Evolutionary conservation across 495 filamentous ascomycete species (phyloP).

Genomic region (Xylaria sp.): DNA sequence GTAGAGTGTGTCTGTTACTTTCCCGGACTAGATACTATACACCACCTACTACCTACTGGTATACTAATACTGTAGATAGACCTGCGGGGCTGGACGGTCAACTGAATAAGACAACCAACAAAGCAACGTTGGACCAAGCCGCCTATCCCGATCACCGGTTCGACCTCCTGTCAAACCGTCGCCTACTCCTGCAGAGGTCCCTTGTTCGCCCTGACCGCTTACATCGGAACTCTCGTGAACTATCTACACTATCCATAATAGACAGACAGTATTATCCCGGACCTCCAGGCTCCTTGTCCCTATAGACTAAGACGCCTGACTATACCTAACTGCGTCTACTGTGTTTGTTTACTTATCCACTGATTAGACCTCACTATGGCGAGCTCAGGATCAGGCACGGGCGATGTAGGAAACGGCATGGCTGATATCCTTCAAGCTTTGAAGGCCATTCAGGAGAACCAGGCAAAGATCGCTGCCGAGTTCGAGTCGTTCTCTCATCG

Average conservation of each 20-base stretch:
- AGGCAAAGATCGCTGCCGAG: constrained; percentile 63
- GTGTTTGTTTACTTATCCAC: constrained; percentile 14
- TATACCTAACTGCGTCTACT: constrained; percentile 2
- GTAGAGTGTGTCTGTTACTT: background rate
- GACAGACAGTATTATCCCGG: background rate
- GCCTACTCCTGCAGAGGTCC: background rate
- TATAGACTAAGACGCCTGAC: background rate
- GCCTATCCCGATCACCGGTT: constrained; percentile 11
- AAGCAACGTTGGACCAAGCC: constrained; percentile 21
- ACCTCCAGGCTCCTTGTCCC: background rate
- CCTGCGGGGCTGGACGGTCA: too few relatives aligned
- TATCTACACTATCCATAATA: background rate
- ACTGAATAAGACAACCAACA: constrained; percentile 9
- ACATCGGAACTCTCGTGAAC: constrained; percentile 2
- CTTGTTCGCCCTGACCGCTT: background rate
- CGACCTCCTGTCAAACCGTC: constrained; percentile 7
- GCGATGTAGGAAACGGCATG: constrained; percentile 40
- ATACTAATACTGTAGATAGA: background rate
- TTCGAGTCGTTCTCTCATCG: constrained; percentile 72
- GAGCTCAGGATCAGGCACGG: constrained; percentile 32
- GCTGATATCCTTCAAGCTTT: constrained; percentile 61
- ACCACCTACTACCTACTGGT: too few relatives aligned
- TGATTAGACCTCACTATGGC: constrained; percentile 34
- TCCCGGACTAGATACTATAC: background rate
- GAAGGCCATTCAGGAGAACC: constrained; percentile 61